Conservation (phyloP, 257 asterid species). For the Mitragyna speciosa region DNA sequence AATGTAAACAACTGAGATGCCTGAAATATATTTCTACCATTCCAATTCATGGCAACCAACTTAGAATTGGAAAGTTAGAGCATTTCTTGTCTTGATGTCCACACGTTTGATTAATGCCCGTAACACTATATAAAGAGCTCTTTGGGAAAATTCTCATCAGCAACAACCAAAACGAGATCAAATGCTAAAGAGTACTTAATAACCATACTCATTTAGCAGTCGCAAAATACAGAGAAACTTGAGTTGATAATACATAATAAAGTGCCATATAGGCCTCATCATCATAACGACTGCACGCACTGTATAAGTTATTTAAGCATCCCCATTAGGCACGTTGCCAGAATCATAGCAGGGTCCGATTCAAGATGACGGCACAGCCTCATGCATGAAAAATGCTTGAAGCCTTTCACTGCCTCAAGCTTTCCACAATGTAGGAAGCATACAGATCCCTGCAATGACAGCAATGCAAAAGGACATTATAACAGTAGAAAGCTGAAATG, state of each 20-base stretch:
- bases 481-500: neutral
- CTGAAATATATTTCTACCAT: neutral
- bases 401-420: conserved; percentile 61
- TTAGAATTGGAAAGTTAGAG: no score
- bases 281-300: neutral
- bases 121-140: neutral
- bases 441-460: conserved; percentile 68
- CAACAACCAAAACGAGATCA: neutral
- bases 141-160: neutral
- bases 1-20: no score
- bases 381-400: neutral
- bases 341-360: neutral
- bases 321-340: neutral
- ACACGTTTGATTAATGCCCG: neutral
- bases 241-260: neutral
- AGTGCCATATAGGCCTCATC: neutral
- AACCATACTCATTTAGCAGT: neutral
- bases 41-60: neutral
- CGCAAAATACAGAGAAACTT: neutral
- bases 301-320: neutral
- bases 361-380: neutral
- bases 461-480: neutral
- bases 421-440: conserved; percentile 77
- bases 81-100: neutral
- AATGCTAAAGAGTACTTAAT: neutral